Conservation (phyloP, 148 eudicot species). For the Chenopodium quinoa region DNA sequence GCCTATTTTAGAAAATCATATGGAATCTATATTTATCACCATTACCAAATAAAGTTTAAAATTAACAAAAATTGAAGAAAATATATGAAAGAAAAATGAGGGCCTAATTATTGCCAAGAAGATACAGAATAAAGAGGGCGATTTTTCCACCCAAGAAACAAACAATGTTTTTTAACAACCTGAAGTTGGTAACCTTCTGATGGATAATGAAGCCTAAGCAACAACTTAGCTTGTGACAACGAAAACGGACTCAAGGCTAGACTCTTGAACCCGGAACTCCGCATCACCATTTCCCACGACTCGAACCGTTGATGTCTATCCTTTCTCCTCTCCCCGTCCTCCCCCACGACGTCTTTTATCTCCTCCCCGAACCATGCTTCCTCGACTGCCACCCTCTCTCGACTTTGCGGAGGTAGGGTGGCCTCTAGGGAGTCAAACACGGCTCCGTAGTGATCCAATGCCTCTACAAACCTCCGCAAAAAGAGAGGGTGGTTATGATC, state of each 20-base stretch:
- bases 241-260: conserved; percentile 72
- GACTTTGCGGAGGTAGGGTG: conserved; percentile 75
- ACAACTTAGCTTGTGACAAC: conserved; percentile 77
- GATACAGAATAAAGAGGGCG: conserved; percentile 82
- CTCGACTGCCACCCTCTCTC: conserved; percentile 68
- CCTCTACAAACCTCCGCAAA: conserved; percentile 47
- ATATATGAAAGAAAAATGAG: neutral
- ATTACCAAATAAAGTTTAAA: neutral
- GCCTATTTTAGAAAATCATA: neutral
- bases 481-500: conserved; percentile 61
- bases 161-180: conserved; percentile 41
- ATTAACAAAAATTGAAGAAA: neutral
- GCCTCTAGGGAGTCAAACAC: conserved; percentile 79
- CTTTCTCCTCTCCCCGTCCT: conserved; percentile 47
- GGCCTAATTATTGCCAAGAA: conserved; percentile 55
- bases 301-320: conserved; percentile 69
- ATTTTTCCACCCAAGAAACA: conserved; percentile 86
- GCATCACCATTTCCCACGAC: conserved; percentile 70
- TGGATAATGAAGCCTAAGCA: conserved; percentile 85
- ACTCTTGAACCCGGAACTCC: conserved; percentile 56
- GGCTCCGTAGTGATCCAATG: conserved; percentile 62
- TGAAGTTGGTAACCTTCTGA: conserved; percentile 86
- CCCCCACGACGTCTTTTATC: conserved; percentile 57
- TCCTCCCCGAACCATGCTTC: conserved; percentile 73
- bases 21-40: neutral